Base-by-base conservation (phyloP, 2,329 filamentous ascomycete species). In the Exophiala lecanii-corni region DNA sequence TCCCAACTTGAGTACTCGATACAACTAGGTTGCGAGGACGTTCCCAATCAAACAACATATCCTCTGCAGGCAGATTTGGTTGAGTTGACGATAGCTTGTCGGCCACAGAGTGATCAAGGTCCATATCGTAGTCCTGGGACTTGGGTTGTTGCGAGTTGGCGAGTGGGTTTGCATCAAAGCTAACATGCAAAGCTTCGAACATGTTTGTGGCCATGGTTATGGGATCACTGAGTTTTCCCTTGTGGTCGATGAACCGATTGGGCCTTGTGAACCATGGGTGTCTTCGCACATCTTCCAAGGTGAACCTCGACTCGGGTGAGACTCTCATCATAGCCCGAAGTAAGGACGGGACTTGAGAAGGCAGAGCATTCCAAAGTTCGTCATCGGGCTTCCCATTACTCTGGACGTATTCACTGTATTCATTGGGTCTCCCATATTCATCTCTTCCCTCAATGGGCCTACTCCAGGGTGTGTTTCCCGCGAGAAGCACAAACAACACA, bases 391-490 rank as follows among this genome's bases (percentile, higher is more conserved):
- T 80, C n/a, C 89, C 87, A 39, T 83, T 82, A 2, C 81, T 87
- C 45, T 79, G 78, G 30, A 86, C 72, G 61, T 94, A 98, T 64
- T 96, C 89, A 56, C 85, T 79, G 56, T 86, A 98, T 66, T 98
- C 92, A 36, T 55, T 57, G 17, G 37, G 49, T 39, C 50, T 32
- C 10, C 55, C 55, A 72, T 86, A 94, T 62, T 88, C 96, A 44
- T 80, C 75, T 25, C 40, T 39, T 7, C 48, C 54, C 25, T 77
- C 70, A 2, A 89, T 91, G 0, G 92, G 92, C 60, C 92, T 86
- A 59, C 97, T 92, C 92, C 92, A 98, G 0, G 92, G 92, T 2
- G 92, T 98, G 61, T 98, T 98, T 7, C 92, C 92, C 1, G 94
- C 89, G 3, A 98, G 72, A 3, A 98, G 72, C 25, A 97, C 92